Conservation (phyloP, 106 monocot species). For the Ottelia alismoides region DNA sequence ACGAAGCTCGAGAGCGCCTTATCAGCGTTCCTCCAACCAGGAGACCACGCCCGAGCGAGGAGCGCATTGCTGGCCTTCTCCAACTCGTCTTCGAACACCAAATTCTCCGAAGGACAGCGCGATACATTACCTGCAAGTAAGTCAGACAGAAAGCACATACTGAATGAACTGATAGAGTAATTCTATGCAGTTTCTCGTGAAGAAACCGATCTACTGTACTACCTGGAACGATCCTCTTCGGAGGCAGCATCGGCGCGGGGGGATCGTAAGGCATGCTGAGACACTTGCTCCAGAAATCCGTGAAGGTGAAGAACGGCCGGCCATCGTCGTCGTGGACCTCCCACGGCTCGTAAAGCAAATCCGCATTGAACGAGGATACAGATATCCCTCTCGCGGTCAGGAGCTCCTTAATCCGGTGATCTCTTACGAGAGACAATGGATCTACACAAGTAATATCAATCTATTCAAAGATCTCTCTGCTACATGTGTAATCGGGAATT, state of each 20-base stretch:
- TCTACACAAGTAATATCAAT: no score
- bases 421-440: slow-evolving; percentile 85
- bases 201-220: no score
- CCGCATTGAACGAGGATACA: slow-evolving; percentile 76
- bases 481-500: no score
- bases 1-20: slow-evolving; percentile 58
- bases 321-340: slow-evolving; percentile 79
- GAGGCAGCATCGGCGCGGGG: slow-evolving; percentile 64
- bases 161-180: no score
- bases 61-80: slow-evolving; percentile 90
- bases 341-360: slow-evolving; percentile 96
- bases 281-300: slow-evolving; percentile 82
- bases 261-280: slow-evolving; percentile 92
- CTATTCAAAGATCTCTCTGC: no score
- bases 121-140: slow-evolving; percentile 42
- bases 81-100: slow-evolving; percentile 76
- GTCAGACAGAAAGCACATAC: no score
- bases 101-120: slow-evolving; percentile 48
- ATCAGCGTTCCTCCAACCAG: slow-evolving; percentile 93
- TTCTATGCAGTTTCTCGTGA: no score
- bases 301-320: slow-evolving; percentile 55
- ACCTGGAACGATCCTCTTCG: slow-evolving; percentile 66
- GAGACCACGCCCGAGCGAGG: slow-evolving; percentile 87
- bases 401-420: slow-evolving; percentile 64
- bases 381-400: slow-evolving; percentile 45